Percentiles rank a stretch among this genome's conserved stretches.
These are phyloP conservation scores for Corynespora cassiicola DNA, from an alignment of 2,329 filamentous ascomycete species.

Conservation along the genomic window DNA sequence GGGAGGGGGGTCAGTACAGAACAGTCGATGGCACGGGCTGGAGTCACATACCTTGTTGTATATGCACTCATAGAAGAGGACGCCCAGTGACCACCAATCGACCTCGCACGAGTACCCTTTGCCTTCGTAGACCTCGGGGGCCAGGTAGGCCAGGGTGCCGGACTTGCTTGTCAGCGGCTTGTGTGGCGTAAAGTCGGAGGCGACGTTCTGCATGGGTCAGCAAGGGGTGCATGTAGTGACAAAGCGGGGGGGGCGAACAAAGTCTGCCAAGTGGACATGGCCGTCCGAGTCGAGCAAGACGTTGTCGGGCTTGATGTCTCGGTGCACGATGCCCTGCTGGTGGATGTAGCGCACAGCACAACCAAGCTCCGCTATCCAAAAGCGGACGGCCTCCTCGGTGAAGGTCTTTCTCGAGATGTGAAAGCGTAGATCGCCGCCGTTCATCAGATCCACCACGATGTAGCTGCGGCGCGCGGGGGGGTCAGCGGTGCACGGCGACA, in stretches of 20 bases:
- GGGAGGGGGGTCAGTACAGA: conserved; percentile 7
- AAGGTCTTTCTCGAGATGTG: conserved; percentile 98
- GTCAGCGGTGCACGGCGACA: conserved; percentile 25
- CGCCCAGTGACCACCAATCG: conserved; percentile 98
- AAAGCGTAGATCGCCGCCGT: conserved; percentile 92
- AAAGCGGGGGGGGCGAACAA: conserved; percentile 66
- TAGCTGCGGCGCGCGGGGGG: conserved; percentile 68
- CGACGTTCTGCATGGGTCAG: conserved; percentile 78
- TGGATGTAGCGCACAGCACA: conserved; percentile 74
- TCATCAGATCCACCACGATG: conserved; percentile 98
- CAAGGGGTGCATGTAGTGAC: conserved; percentile 2
- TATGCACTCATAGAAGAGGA: conserved; percentile 99
- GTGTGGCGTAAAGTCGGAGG: conserved; percentile 85
- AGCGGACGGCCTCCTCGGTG: conserved; percentile 93
- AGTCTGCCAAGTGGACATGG: conserved; percentile 97
- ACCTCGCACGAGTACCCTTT: conserved; percentile 88
- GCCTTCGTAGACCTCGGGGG: conserved; percentile 92
- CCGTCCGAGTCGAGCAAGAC: conserved; percentile 50
- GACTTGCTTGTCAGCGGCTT: conserved; percentile 93
- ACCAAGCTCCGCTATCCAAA: conserved; percentile 95
- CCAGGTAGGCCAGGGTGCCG: conserved; percentile 92
- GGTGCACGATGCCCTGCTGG: conserved; percentile 50
- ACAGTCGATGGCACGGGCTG: not conserved
- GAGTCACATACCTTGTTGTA: conserved; percentile 84
- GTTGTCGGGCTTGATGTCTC: conserved; percentile 52